These are phyloP conservation scores for Fusarium illudens DNA, from an alignment of 2,329 filamentous ascomycete genomes.

Conservation along the genomic window DNA sequence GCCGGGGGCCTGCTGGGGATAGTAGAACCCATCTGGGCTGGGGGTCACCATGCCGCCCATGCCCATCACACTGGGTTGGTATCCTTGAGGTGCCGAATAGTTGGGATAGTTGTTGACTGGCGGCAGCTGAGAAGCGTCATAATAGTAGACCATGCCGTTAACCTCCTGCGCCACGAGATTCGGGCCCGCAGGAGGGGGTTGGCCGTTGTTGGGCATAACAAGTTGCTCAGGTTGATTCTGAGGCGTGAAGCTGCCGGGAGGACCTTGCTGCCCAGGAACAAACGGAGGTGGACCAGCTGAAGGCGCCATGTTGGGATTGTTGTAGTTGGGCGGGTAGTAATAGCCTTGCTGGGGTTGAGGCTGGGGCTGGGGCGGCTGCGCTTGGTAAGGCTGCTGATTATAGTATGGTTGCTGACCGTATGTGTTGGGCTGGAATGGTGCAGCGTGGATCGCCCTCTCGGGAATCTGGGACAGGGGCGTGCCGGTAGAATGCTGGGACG, in stretches of 20 bases:
- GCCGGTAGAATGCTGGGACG: conserved; percentile 74
- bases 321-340: conserved; percentile 71
- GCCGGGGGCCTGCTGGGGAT: conserved; percentile 63
- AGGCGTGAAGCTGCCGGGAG: conserved; percentile 53
- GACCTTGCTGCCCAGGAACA: conserved; percentile 61
- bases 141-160: conserved; percentile 97
- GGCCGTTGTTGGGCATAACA: conserved; percentile 44
- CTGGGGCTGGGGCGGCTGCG: conserved; percentile 42
- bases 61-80: conserved; percentile 66
- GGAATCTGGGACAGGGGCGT: conserved; percentile 92
- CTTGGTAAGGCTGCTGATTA: conserved; percentile 57
- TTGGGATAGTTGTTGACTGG: conserved; percentile 58
- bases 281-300: conserved; percentile 63
- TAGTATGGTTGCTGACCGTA: conserved; percentile 68
- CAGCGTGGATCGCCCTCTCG: conserved; percentile 89
- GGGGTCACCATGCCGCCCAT: conserved; percentile 85
- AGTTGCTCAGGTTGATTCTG: conserved; percentile 52
- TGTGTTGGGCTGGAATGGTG: conserved; percentile 82
- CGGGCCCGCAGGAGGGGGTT: conserved; percentile 42
- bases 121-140: conserved; percentile 78
- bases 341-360: conserved; percentile 60
- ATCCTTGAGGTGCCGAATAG: conserved; percentile 61
- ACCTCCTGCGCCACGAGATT: conserved; percentile 81
- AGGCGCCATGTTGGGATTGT: conserved; percentile 61
- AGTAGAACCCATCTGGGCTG: conserved; percentile 75